Base-by-base conservation (phyloP, 2,329 filamentous ascomycete genomes). In the Pestalotiopsis fici region DNA sequence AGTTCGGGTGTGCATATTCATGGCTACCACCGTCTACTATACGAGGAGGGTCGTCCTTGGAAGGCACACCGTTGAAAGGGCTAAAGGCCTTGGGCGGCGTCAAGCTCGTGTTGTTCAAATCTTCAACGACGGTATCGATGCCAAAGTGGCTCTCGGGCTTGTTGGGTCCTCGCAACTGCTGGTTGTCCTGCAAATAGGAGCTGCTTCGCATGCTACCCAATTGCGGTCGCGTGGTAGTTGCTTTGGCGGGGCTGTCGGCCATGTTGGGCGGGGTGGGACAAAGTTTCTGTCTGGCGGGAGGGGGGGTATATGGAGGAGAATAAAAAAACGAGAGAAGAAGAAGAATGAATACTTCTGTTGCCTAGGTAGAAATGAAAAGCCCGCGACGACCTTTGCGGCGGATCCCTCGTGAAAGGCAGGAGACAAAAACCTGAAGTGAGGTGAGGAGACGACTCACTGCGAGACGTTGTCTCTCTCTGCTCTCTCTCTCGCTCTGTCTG, bases 41-140 rank as follows among this genome's bases (percentile, higher is more conserved):
- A 65, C 81, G 86, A 27, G 87, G 87, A 7, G 88, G 88, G 69
- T 86, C 83, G 31, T 87, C 85, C 35, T 86, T 82, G 65, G 87
- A 88, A 7, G 88, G 88, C 61, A 91, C 83, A 68, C 89, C 89
- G 70, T 85, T 88, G 79, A 88, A 91, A 39, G 82, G 82, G 62
- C 83, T 78, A 66, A 83, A 79, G 15, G 81, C 69, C 72, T 81
- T 83, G 13, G 83, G 78, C 67, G 80, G 75, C 23, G 78, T 78
- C 69, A 83, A 74, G 54, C 75, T 76, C 39, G 79, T 76, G 35
- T 76, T 77, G 68, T 80, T 79, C 37, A 85, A 73, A 68, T 88
- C 86, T 76, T 91, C 88, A 64, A 91, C 85, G 18, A 91, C 87
- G 59, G 87, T 88, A 74, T 91, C 89, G 72, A 91, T 91, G 69